Conservation (phyloP, 202 grass and related monocot species). For the Schoenoplectus tabernaemontani region DNA sequence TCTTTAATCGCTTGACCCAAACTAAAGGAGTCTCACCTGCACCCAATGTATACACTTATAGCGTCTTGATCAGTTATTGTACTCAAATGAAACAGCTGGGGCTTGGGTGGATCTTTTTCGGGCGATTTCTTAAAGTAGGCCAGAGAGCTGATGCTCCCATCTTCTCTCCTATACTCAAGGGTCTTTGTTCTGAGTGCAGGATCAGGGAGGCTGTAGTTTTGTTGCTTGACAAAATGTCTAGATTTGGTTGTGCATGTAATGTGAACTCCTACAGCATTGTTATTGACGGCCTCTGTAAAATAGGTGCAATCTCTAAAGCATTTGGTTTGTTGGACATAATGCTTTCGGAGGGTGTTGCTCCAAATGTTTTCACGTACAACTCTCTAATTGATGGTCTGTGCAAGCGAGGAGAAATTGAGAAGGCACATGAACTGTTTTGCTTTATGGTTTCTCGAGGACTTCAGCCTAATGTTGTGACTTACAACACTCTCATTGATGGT, state of each 20-base stretch:
- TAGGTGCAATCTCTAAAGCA: not conserved
- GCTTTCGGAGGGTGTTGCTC: not conserved
- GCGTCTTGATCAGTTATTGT: not conserved
- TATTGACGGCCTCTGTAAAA: conserved; percentile 1
- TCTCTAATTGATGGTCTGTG: not conserved
- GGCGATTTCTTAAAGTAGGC: not conserved
- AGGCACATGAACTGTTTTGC: not conserved
- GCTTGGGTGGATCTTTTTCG: not conserved
- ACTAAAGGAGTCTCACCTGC: not conserved
- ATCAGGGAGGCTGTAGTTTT: not conserved
- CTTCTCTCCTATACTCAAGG: not conserved
- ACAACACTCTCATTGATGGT: not conserved
- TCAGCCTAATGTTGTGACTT: not conserved
- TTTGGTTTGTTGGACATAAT: not conserved
- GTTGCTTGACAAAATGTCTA: not conserved
- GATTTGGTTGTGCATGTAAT: not conserved
- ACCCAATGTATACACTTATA: not conserved
- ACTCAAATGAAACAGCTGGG: not conserved
- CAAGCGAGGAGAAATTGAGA: not conserved
- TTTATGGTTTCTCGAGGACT: not conserved
- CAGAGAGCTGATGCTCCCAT: not conserved
- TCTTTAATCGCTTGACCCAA: conserved; percentile 1
- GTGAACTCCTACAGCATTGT: not conserved
- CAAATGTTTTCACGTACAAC: not conserved
- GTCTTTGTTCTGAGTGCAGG: not conserved